Evolutionary conservation across 2,329 filamentous ascomycete genomes (phyloP), one percentile per base, ranked within the genome.

Genomic region (Delphinella strobiligena): DNA sequence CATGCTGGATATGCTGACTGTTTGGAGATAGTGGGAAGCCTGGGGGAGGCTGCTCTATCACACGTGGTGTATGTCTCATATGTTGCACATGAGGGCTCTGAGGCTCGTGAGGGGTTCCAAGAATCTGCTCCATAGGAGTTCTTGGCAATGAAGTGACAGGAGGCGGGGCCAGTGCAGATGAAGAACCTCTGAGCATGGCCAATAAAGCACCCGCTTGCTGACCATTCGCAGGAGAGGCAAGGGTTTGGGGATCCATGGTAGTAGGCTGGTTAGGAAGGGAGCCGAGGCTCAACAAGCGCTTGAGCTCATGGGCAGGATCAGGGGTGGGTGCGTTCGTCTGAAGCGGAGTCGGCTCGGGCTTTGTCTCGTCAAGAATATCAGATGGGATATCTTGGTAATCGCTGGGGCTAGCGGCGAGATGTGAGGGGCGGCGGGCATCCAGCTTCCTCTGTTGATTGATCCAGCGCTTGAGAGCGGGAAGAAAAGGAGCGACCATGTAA

Each of bases 401-500:
- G n/a, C n/a, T n/a, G n/a, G n/a, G n/a, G n/a, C n/a, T n/a, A n/a
- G n/a, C n/a, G 22, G 22, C 22, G 7, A 12, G 22, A 12, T 7
- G 22, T 27, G 22, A 27, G 22, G 12, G 19, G 19, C 37, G 39
- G 10, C 39, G 39, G 30, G 39, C 41, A 50, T 84, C 82, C n/a
- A 72, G 69, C 61, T 80, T 87, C 65, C 76, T 81, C 61, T 93
- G 85, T 47, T 81, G 75, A n/a, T 77, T 67, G 34, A 96, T 86
- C 88, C 88, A 96, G 58, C 85, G 86, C 61, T 86, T 88, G 36
- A 98, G 62, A 4, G 78, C 82, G 1, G 78, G 78, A 40, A 96
- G 68, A 55, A 98, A 98, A 0, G 89, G 88, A 0, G 87, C 87
- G 14, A 98, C 91, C 85, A 96, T 95, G 62, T 95, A 98, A 58